A percentile compares a stretch with the other conserved stretches of the same genome.
phyloP scores from a whole-genome alignment of 768 basidiomycete genomes.

The Panaeolus cyanescens region DNA sequence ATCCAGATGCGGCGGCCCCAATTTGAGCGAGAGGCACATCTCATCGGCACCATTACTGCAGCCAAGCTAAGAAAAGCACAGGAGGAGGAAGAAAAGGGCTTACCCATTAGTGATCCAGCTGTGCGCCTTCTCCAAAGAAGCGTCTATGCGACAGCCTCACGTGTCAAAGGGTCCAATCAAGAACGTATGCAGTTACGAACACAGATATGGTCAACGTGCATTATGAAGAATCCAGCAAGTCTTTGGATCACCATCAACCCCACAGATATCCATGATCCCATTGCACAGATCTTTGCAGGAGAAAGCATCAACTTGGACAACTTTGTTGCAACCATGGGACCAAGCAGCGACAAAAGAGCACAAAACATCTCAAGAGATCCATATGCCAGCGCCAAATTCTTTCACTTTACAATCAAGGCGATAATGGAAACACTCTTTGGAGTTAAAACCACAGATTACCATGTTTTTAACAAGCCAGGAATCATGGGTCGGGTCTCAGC shows the following conservation, averaged over 20 bases:
- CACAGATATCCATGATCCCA: constrained; percentile 39
- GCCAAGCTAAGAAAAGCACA: constrained; percentile 23
- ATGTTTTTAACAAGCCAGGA: constrained; percentile 15
- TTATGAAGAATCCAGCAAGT: constrained; percentile 25
- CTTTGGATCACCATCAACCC: constrained; percentile 48
- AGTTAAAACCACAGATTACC: constrained; percentile 21
- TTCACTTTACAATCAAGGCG: constrained; percentile 31
- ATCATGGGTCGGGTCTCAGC: constrained; percentile 10
- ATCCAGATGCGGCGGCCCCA: constrained; percentile 28
- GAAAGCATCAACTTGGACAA: constrained; percentile 38
- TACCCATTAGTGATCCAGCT: constrained; percentile 18
- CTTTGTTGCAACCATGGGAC: constrained; percentile 25
- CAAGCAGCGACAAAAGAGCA: constrained; percentile 18
- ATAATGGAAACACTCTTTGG: constrained; percentile 33
- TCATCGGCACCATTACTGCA: constrained; percentile 19
- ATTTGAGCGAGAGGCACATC: constrained; percentile 24
- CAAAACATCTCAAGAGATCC: constrained; percentile 38
- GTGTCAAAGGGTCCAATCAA: constrained; percentile 23
- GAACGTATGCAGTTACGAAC: constrained; percentile 11
- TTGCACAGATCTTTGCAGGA: constrained; percentile 38
- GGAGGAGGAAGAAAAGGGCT: constrained; percentile 23
- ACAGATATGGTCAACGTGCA: constrained; percentile 33
- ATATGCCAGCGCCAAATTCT: constrained; percentile 39
- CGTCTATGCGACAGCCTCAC: constrained; percentile 12
- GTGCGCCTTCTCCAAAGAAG: constrained; percentile 18